Evolutionary conservation across 345 rosid genomes (phyloP).

Genomic region (Litchi chinensis): DNA sequence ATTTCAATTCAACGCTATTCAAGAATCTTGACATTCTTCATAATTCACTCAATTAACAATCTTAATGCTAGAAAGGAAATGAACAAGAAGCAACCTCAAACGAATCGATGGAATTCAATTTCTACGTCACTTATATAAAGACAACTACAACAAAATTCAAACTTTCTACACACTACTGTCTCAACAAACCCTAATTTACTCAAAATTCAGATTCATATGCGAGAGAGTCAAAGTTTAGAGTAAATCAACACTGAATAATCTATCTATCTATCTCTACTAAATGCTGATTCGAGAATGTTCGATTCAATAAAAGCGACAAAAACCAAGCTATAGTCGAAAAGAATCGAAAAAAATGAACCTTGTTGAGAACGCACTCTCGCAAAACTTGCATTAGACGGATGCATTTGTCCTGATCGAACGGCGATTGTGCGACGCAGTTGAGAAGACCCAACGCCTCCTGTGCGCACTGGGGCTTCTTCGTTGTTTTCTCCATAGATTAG

Average conservation of each 20-base stretch:
- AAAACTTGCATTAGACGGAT: slow-evolving; percentile 53
- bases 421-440: slow-evolving; percentile 74
- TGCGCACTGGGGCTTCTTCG: slow-evolving; percentile 54
- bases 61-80: slow-evolving; percentile 3
- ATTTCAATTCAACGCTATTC: background rate
- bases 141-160: background rate
- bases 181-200: no score
- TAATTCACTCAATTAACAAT: background rate
- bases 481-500: slow-evolving; percentile 42
- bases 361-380: slow-evolving; percentile 64
- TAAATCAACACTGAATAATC: background rate
- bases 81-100: background rate
- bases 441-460: slow-evolving; percentile 73
- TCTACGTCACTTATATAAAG: background rate
- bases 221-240: no score
- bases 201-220: no score
- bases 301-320: background rate
- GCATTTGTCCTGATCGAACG: slow-evolving; percentile 70
- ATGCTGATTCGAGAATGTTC: background rate
- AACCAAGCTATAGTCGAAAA: background rate
- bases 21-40: background rate
- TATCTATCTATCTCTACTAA: background rate
- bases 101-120: background rate
- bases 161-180: no score
- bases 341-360: slow-evolving; percentile 44